A percentile compares a stretch with the other conserved stretches of the same genome.
Evolutionary conservation across 805 yeast species (phyloP).

Genomic region (Ascoidea asiatica): DNA sequence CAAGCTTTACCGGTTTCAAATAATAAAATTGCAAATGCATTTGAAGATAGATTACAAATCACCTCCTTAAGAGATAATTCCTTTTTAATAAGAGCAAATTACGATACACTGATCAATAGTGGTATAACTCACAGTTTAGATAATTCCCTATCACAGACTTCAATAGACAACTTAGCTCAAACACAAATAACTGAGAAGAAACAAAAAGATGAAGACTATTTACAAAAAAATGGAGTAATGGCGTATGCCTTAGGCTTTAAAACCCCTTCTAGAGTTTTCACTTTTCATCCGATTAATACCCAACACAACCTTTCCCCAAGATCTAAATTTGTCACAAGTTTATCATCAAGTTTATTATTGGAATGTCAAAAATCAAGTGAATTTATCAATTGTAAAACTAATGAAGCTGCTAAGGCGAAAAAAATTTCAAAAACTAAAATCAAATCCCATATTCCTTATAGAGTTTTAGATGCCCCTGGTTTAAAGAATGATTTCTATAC

Average conservation of each 20-base stretch:
- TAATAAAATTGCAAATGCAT: not conserved
- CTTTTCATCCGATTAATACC: conserved; percentile 12
- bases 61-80: conserved; percentile 9
- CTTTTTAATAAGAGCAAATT: conserved; percentile 11
- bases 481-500: conserved; percentile 68
- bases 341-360: conserved; percentile 1
- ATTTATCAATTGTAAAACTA: conserved; percentile 10
- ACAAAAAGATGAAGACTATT: too few relatives aligned
- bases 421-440: conserved; percentile 15
- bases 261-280: conserved; percentile 26
- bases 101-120: too few relatives aligned
- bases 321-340: conserved; percentile 6
- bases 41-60: not conserved
- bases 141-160: too few relatives aligned
- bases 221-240: conserved; percentile 24
- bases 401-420: conserved; percentile 7
- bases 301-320: conserved; percentile 1
- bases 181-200: too few relatives aligned
- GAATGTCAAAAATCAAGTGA: not conserved
- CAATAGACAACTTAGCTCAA: too few relatives aligned
- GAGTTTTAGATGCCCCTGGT: conserved; percentile 56
- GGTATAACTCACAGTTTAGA: too few relatives aligned
- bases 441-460: conserved; percentile 28
- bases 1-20: conserved; percentile 11
- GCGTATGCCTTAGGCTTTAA: conserved; percentile 38